Conservation (phyloP, 2,329 filamentous ascomycete genomes). For the Arthrobotrys iridis region DNA sequence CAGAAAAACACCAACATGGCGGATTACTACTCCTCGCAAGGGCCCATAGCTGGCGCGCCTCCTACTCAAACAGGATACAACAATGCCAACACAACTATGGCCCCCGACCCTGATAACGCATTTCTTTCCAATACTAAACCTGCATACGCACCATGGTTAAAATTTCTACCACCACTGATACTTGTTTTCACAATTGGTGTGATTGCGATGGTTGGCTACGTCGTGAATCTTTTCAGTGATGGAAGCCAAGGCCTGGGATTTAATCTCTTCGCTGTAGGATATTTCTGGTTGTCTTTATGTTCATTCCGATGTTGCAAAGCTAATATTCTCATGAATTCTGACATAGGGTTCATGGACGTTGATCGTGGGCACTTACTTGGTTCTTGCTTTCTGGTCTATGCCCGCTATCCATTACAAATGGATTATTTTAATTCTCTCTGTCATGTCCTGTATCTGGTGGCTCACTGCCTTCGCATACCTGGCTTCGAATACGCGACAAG, state of each 20-base stretch:
- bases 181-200: slow-evolving; percentile 30
- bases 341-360: slow-evolving; percentile 32
- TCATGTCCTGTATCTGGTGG: slow-evolving; percentile 40
- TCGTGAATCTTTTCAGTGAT: not conserved
- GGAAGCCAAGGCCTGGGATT: slow-evolving; percentile 32
- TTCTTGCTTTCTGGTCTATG: slow-evolving; percentile 32
- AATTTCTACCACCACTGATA: slow-evolving; percentile 17
- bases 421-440: slow-evolving; percentile 41
- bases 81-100: slow-evolving; percentile 4
- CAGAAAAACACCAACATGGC: slow-evolving; percentile 30
- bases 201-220: slow-evolving; percentile 41
- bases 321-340: not conserved
- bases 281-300: too few species aligned
- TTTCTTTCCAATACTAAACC: slow-evolving; percentile 19
- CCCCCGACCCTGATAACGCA: not conserved
- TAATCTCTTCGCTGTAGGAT: slow-evolving; percentile 43
- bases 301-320: not conserved
- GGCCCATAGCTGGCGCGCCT: slow-evolving; percentile 37
- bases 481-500: slow-evolving; percentile 26
- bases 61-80: slow-evolving; percentile 6
- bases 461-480: slow-evolving; percentile 48
- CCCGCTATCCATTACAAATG: slow-evolving; percentile 36
- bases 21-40: slow-evolving; percentile 39
- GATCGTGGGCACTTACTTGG: slow-evolving; percentile 18
- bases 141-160: slow-evolving; percentile 27